Percentiles rank a stretch among this genome's conserved stretches.
phyloP scores from a whole-genome alignment of 2,329 filamentous ascomycete species.

The Botrytis hyacinthi region DNA sequence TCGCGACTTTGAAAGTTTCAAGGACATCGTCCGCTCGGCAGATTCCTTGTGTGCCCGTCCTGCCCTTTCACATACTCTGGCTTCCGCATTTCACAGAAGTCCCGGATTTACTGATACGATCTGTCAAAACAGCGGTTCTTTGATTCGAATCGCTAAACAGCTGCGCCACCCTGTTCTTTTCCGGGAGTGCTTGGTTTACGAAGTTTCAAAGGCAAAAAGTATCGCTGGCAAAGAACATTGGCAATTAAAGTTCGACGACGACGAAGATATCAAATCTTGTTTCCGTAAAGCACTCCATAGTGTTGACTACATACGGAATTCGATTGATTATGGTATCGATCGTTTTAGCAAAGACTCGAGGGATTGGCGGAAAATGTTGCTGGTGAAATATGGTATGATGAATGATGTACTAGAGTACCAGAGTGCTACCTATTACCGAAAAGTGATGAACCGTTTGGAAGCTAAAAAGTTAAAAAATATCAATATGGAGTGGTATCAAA shows the following conservation, averaged over 20 bases:
- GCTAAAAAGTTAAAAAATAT: neutral
- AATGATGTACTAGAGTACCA: neutral
- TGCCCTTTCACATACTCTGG: neutral
- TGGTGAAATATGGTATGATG: neutral
- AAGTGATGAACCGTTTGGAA: neutral
- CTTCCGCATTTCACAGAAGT: neutral
- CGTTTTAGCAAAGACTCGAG: neutral
- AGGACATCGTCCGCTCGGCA: constrained; percentile 18
- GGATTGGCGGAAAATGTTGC: neutral
- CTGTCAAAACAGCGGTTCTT: neutral
- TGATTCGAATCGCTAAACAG: constrained; percentile 3
- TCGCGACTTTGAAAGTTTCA: neutral
- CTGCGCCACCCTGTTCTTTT: constrained; percentile 16
- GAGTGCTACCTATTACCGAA: neutral
- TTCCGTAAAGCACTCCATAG: neutral
- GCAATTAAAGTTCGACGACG: neutral
- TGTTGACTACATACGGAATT: neutral
- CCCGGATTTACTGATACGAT: neutral
- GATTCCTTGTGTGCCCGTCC: constrained; percentile 25
- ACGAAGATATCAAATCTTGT: neutral
- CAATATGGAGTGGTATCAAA: neutral
- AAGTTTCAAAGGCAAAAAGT: neutral
- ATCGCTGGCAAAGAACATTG: neutral
- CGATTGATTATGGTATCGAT: neutral
- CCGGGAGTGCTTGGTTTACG: constrained; percentile 13